phyloP scores from a whole-genome alignment of 495 filamentous ascomycete genomes.

The Collariella sp. region DNA sequence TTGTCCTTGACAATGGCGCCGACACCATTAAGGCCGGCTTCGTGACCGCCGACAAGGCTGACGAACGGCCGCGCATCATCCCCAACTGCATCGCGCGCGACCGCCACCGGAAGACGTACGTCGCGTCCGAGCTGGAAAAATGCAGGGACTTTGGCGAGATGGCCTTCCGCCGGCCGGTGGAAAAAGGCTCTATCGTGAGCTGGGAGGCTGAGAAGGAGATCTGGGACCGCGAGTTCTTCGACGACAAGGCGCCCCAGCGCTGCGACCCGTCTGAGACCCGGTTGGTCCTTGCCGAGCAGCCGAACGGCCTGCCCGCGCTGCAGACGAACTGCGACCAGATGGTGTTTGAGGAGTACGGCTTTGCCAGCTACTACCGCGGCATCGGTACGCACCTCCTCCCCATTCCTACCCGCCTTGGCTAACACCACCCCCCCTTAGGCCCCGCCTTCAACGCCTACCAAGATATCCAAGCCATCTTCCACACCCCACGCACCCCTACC shows the following conservation, averaged over 20 bases:
- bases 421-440: conserved; percentile 21
- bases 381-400: conserved; percentile 47
- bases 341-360: conserved; percentile 97
- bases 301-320: conserved; percentile 72
- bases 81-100: conserved; percentile 85
- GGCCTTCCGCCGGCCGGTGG: conserved; percentile 77
- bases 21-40: conserved; percentile 92
- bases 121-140: conserved; percentile 70
- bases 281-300: conserved; percentile 77
- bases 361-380: conserved; percentile 71
- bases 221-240: conserved; percentile 87
- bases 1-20: conserved; percentile 91
- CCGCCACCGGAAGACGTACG: conserved; percentile 65
- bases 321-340: conserved; percentile 93
- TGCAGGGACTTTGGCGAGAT: conserved; percentile 88
- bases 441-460: conserved; percentile 78
- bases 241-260: conserved; percentile 54
- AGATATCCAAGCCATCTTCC: conserved; percentile 58
- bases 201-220: conserved; percentile 96
- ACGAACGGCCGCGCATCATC: conserved; percentile 59
- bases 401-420: background rate
- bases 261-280: conserved; percentile 76
- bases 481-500: conserved; percentile 35
- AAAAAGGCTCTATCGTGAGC: conserved; percentile 92
- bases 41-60: conserved; percentile 37